These are phyloP conservation scores for Nakazawaea anatomiae DNA, from an alignment of 805 yeast genomes.

Conservation along the genomic window DNA sequence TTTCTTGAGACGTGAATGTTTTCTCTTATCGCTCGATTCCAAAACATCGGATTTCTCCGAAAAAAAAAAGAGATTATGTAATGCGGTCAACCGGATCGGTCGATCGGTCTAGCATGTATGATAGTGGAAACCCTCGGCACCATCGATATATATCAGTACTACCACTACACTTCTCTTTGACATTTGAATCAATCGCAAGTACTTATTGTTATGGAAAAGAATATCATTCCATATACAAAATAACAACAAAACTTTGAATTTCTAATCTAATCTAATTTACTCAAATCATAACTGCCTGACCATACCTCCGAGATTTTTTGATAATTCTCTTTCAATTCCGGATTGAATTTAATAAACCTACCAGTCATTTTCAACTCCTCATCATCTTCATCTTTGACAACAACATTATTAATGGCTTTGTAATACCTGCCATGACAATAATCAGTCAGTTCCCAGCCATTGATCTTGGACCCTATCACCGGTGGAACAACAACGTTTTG, in stretches of 20 bases:
- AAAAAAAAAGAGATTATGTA: too few species aligned
- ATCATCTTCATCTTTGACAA: neutral
- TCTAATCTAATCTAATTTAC: neutral
- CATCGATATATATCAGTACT: too few species aligned
- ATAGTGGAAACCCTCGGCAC: too few species aligned
- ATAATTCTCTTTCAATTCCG: neutral
- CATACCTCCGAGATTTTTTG: neutral
- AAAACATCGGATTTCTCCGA: too few species aligned
- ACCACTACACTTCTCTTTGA: too few species aligned
- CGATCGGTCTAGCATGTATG: too few species aligned
- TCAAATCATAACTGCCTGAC: neutral
- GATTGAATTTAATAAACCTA: neutral
- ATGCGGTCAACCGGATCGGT: too few species aligned
- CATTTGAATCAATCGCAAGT: too few species aligned
- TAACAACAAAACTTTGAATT: neutral
- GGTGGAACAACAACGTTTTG: constrained; percentile 1
- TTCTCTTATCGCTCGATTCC: too few species aligned
- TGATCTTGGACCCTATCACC: neutral
- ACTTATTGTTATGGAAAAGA: neutral
- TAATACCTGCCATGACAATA: constrained; percentile 3
- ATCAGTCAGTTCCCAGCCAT: neutral
- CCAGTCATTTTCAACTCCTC: neutral
- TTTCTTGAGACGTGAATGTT: too few species aligned
- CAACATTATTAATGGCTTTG: neutral
- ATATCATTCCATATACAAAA: neutral